Evolutionary conservation across 225 moss, liverwort and hornwort genomes (phyloP).

Genomic region (Pseudisothecium myosuroides): DNA sequence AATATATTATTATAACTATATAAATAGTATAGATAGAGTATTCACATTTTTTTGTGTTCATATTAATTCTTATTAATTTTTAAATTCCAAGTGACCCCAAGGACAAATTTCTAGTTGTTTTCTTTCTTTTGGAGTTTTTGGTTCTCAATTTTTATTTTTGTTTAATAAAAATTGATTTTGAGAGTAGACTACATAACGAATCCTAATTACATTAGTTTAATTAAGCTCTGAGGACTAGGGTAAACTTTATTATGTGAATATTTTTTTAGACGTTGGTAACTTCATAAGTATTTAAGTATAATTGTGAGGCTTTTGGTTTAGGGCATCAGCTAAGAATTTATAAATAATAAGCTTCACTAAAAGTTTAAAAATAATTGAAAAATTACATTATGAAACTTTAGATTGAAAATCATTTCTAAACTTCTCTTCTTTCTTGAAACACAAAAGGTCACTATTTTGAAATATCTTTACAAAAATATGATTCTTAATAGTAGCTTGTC

Average conservation of each 20-base stretch:
- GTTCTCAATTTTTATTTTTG: neutral
- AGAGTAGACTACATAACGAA: neutral
- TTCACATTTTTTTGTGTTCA: neutral
- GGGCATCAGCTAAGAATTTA: too few relatives aligned
- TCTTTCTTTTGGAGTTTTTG: too few relatives aligned
- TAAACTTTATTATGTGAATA: neutral
- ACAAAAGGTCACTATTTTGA: too few relatives aligned
- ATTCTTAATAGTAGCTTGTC: too few relatives aligned
- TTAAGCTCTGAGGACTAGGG: accelerated
- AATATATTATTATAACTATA: neutral
- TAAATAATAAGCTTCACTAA: neutral
- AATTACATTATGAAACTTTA: neutral
- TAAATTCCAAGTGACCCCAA: neutral
- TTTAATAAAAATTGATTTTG: neutral
- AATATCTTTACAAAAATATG: too few relatives aligned
- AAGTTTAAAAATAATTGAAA: neutral
- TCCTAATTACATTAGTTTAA: too few relatives aligned
- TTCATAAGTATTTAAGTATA: too few relatives aligned
- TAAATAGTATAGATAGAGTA: neutral
- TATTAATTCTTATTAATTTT: neutral
- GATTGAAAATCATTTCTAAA: neutral
- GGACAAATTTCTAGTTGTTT: neutral
- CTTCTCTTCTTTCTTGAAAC: neutral
- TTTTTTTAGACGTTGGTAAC: neutral
- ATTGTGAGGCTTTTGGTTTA: neutral